Evolutionary conservation across 345 rosid species (phyloP).

Genomic region (Viola odorata): DNA sequence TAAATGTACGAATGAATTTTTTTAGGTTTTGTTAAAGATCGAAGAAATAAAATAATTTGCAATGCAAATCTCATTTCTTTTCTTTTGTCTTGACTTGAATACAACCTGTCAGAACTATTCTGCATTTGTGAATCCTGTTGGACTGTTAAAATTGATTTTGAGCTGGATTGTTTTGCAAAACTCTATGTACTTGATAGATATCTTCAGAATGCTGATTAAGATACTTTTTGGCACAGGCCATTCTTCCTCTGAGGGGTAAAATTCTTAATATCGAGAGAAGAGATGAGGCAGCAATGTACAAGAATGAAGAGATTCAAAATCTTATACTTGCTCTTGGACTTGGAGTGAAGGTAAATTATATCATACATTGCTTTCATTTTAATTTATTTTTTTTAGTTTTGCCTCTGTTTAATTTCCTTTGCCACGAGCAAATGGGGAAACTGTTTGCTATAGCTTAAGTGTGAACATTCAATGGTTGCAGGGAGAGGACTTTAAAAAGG

Average conservation of each 20-base stretch:
- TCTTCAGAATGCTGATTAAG: no score
- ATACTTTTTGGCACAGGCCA: conserved; percentile 53
- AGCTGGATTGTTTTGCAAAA: no score
- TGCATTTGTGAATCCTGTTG: no score
- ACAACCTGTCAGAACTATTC: no score
- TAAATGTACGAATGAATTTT: no score
- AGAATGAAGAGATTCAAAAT: conserved; percentile 95
- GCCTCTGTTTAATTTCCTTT: neutral
- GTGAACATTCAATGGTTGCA: conserved; percentile 25
- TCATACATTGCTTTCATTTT: conserved; percentile 5
- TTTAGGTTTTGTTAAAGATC: no score
- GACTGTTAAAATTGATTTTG: no score
- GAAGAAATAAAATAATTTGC: no score
- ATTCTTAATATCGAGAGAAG: conserved; percentile 87
- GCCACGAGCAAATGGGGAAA: neutral
- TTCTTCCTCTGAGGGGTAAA: conserved; percentile 97
- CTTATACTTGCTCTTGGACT: conserved; percentile 93
- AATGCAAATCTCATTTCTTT: no score
- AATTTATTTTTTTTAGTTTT: conserved; percentile 2
- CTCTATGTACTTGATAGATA: no score
- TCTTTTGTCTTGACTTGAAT: no score
- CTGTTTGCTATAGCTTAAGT: conserved; percentile 11
- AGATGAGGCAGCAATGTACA: conserved; percentile 98
- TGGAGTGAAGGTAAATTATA: conserved; percentile 72
- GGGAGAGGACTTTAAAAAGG: conserved; percentile 93